Evolutionary conservation across 2,329 filamentous ascomycete species (phyloP), one percentile per base, ranked within the genome.

Genomic region (Metarhizium guizhouense): DNA sequence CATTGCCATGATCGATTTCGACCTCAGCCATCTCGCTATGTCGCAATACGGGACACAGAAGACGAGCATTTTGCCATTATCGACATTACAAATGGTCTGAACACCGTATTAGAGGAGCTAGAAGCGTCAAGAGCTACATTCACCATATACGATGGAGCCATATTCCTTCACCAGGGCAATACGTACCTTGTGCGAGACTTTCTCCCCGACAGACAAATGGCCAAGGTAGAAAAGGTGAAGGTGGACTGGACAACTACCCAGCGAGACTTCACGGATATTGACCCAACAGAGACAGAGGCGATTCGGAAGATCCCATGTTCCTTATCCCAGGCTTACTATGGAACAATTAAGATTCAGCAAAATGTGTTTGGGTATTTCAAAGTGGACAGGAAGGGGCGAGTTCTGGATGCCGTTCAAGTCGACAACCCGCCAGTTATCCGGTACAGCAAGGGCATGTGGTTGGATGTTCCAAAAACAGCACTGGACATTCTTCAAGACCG

Each of bases 331-430:
- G 93, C 92, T 1, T 97, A 90, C 72, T 92, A 90, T 67, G 94
- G 94, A 40, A 76, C 83, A 0, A 93, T 99, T 67, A 86, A 87
- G 63, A 92, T 97, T 64, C 83, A 87, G 60, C 87, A 93, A 61
- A 86, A 89, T 34, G 91, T 99, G 2, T 97, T 95, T 68, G 94
- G 94, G 2, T 99, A 94, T 75, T 97, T 96, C 80, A 97, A 97
- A 68, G 76, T 96, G n/a, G 92, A 97, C 70, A 87, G 86, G 66
- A 86, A 84, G 62, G 83, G 87, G 2, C 84, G 90, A 2, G 89
- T 97, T 56, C 81, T 97, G 14, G 94, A 99, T 68, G 93, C 93
- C 2, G 87, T 97, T 0, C 83, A 93, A 57, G 91, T 97, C 25
- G 90, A 96, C 68, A 96, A 96, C 62, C 92, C 93, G 3, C 91